phyloP scores from a whole-genome alignment of 2,329 filamentous ascomycete genomes.

The Alternaria longipes region DNA sequence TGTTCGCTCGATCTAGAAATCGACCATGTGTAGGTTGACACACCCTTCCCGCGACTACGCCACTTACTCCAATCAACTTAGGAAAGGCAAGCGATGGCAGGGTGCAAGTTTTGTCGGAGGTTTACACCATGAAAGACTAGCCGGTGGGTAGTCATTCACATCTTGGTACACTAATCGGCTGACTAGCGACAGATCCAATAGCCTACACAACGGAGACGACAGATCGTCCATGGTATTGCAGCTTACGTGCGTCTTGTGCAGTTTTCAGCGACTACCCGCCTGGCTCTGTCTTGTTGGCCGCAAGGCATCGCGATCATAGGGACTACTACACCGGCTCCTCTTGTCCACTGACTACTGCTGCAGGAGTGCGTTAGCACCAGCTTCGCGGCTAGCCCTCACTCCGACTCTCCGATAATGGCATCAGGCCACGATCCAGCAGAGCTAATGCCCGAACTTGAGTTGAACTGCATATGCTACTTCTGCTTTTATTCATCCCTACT shows the following conservation, averaged over 20 bases:
- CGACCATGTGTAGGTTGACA: slow-evolving; percentile 12
- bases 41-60: slow-evolving; percentile 19
- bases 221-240: slow-evolving; percentile 8
- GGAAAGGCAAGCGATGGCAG: slow-evolving; percentile 35
- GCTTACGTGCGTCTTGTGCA: slow-evolving; percentile 9
- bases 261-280: slow-evolving; percentile 4
- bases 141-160: slow-evolving; percentile 14
- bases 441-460: slow-evolving; percentile 7
- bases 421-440: slow-evolving; percentile 6
- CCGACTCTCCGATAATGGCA: slow-evolving; percentile 13
- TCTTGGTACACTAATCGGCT: slow-evolving; percentile 13
- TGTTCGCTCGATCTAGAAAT: slow-evolving; percentile 12
- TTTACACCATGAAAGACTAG: slow-evolving; percentile 13
- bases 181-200: slow-evolving; percentile 8
- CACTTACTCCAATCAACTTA: slow-evolving; percentile 7
- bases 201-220: slow-evolving; percentile 9
- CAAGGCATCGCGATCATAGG: slow-evolving; percentile 1
- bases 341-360: slow-evolving; percentile 12
- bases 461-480: slow-evolving; percentile 7
- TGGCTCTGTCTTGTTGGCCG: slow-evolving; percentile 7
- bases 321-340: slow-evolving; percentile 22
- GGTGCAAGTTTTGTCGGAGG: slow-evolving; percentile 33
- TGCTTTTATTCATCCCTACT: slow-evolving; percentile 20
- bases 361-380: slow-evolving; percentile 7
- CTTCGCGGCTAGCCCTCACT: slow-evolving; percentile 7